These are phyloP conservation scores for Fusarium algeriense DNA, from an alignment of 2,329 filamentous ascomycete genomes.

Conservation along the genomic window DNA sequence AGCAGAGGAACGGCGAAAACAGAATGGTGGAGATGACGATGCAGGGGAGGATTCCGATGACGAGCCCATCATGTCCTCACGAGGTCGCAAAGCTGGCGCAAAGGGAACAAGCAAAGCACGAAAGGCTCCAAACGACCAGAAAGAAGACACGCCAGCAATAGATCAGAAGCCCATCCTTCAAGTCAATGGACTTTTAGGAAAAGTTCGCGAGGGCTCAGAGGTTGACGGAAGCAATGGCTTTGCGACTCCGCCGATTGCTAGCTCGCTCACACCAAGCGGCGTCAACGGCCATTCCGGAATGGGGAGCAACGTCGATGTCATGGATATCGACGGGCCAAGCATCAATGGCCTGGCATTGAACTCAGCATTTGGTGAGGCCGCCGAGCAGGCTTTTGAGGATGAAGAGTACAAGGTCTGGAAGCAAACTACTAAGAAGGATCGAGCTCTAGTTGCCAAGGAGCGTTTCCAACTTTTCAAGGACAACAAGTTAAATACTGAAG, in stretches of 20 bases:
- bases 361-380: slow-evolving; percentile 73
- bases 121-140: slow-evolving; percentile 78
- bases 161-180: slow-evolving; percentile 81
- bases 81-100: slow-evolving; percentile 84
- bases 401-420: slow-evolving; percentile 99
- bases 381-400: slow-evolving; percentile 85
- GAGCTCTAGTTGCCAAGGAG: slow-evolving; percentile 87
- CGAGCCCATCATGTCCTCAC: slow-evolving; percentile 97
- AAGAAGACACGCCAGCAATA: slow-evolving; percentile 81
- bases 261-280: slow-evolving; percentile 81
- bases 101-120: slow-evolving; percentile 83
- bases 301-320: slow-evolving; percentile 82
- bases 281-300: slow-evolving; percentile 74
- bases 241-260: slow-evolving; percentile 80
- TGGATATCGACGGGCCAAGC: slow-evolving; percentile 86
- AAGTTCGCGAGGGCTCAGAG: slow-evolving; percentile 80
- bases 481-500: slow-evolving; percentile 85
- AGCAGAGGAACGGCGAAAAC: slow-evolving; percentile 84
- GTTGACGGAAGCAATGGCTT: slow-evolving; percentile 88
- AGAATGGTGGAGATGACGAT: slow-evolving; percentile 86
- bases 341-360: slow-evolving; percentile 74
- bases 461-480: slow-evolving; percentile 87
- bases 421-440: slow-evolving; percentile 96
- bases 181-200: slow-evolving; percentile 72
- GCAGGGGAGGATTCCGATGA: slow-evolving; percentile 93